phyloP scores from a whole-genome alignment of 1,284 basidiomycete species.

The Veloporphyrellus conicus region DNA sequence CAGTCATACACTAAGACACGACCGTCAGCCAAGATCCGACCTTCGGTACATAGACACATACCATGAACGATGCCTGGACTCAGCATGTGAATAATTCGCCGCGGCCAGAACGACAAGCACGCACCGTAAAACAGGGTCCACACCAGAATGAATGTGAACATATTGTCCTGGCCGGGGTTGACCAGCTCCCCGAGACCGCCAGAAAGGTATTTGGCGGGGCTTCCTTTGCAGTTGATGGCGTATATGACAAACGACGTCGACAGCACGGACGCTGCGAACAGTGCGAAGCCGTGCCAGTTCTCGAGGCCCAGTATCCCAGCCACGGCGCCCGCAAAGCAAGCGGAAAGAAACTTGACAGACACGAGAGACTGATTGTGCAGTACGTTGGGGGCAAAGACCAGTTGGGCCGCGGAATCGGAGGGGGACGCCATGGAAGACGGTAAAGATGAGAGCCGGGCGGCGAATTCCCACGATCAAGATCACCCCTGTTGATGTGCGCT shows the following conservation, averaged over 20 bases:
- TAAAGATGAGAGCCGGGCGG: neutral
- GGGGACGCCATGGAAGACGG: slow-evolving; percentile 28
- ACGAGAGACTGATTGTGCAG: slow-evolving; percentile 62
- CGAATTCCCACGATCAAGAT: slow-evolving; percentile 15
- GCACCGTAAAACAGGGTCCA: slow-evolving; percentile 87
- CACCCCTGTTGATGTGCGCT: neutral
- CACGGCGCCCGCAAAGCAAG: slow-evolving; percentile 79
- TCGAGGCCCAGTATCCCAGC: slow-evolving; percentile 84
- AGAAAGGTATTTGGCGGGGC: slow-evolving; percentile 54
- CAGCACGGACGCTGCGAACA: slow-evolving; percentile 68
- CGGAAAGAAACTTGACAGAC: slow-evolving; percentile 70
- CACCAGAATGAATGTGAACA: slow-evolving; percentile 79
- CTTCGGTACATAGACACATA: slow-evolving; percentile 19
- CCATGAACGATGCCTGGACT: slow-evolving; percentile 47
- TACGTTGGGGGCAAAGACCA: slow-evolving; percentile 69
- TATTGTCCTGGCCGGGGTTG: slow-evolving; percentile 81
- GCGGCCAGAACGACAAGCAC: slow-evolving; percentile 43
- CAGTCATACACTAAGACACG: slow-evolving; percentile 46
- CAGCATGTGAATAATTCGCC: slow-evolving; percentile 15
- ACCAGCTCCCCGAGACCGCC: slow-evolving; percentile 62
- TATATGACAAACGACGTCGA: slow-evolving; percentile 63
- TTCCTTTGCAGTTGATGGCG: slow-evolving; percentile 65
- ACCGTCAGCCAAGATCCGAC: slow-evolving; percentile 10
- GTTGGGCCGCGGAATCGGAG: slow-evolving; percentile 53
- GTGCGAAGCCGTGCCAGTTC: slow-evolving; percentile 74